Base-by-base conservation (phyloP, 768 basidiomycete species). In the Mycena indigotica region DNA sequence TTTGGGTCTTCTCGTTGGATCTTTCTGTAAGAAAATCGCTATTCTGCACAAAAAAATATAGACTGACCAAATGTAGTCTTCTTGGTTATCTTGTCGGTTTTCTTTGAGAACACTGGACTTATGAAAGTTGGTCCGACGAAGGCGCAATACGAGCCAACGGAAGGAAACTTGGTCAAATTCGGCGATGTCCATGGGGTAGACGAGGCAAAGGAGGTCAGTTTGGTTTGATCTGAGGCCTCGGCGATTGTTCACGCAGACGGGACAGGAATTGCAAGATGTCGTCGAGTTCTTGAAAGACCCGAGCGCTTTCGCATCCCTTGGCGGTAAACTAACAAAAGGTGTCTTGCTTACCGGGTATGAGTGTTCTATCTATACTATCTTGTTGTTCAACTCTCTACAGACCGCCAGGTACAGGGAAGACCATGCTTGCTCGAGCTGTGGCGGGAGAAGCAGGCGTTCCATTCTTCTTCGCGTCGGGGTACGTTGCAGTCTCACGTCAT, bases 361-460 rank as follows among this genome's bases (percentile, higher is more conserved):
- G 49, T 29, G 46, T 57, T 8, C 15, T 28, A 55, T 21, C 28
- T 46, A 50, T 23, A 28, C 12, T 50, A 48, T 32, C 25, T 35
- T 15, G 23, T 26, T 44, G 29, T 13, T 17, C n/a, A 26, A n/a
- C 28, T 23, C 29, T n/a, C 16, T 51, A 35, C 46, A 83, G 82
- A 23, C 86, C 89, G 23, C 93, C 93, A 28, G 93, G 96, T 61
- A 98, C 97, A 16, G 97, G 97, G 69, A 99, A 99, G 79, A 99
- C 97, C 2, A 84, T 98, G 83, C 80, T 99, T n/a, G 97, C 97
- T 4, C 80, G 96, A 58, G 97, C 97, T 8, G 89, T 98, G 5
- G 97, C 97, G 2, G 97, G 97, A 46, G 97, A 99, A 77, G 97
- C 97, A 16, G 95, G 90, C 16, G 97, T 99, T 39, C 94, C 95